Base-by-base conservation (phyloP, 2,329 filamentous ascomycete species). In the Nemania sp. region DNA sequence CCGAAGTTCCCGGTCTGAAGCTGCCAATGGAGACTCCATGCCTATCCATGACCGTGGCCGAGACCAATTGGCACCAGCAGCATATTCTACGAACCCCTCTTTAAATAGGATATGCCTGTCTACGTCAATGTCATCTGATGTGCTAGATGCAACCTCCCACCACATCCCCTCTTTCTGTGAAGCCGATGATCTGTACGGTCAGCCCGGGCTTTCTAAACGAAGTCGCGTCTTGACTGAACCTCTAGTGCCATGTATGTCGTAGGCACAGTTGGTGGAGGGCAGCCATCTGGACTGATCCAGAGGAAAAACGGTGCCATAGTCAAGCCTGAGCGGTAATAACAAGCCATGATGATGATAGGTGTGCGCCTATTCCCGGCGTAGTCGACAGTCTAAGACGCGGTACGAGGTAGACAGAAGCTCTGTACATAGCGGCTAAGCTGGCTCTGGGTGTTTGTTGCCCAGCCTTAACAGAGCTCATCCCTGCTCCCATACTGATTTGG, bases 401-500 rank as follows among this genome's bases (percentile, higher is more conserved):
- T 29, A 29, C 25, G 25, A 3, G 25, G 25, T 29, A 29, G 25
- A 29, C 25, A 29, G 7, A 29, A 29, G 25, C 7, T 7, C 12
- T 42, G 35, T 39, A 42, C 54, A 54, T 21, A 63, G 63, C 20
- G 35, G 21, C 25, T 18, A 20, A 20, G 25, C 17, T 3, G 68
- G 69, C 67, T 71, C 68, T 68, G 68, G 58, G 66, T 64, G 67
- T 70, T 70, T 64, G 67, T 70, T 70, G 49, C 40, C 59, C 63
- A 67, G 67, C 68, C 65, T 66, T 63, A 64, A 56, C 59, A 49
- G 35, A n/a, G 39, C 52, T 48, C 58, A 68, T 60, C 66, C 67
- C 51, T 65, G 63, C 21, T 51, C 37, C 29, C 46, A 42, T 48
- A 37, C 35, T 39, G 34, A 21, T 29, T 29, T 29, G 39, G 56